These are phyloP conservation scores for Verticillium alfalfae DNA, from an alignment of 2,329 filamentous ascomycete genomes.

Conservation along the genomic window DNA sequence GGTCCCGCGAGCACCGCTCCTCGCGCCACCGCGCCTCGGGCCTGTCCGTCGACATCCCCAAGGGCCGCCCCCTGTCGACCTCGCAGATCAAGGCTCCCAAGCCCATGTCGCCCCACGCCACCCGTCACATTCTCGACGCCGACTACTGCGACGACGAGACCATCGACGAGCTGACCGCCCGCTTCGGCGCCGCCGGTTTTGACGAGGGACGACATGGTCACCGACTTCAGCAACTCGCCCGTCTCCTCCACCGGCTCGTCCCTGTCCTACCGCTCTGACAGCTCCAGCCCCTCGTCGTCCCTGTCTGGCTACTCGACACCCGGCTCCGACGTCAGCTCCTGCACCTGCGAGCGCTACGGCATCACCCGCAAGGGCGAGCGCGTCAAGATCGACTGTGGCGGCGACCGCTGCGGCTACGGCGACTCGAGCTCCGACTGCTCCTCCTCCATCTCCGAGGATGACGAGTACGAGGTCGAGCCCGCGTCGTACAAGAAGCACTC, in stretches of 20 bases:
- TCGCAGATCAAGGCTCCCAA: slow-evolving; percentile 89
- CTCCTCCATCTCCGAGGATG: slow-evolving; percentile 57
- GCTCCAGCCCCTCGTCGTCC: slow-evolving; percentile 67
- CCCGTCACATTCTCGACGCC: slow-evolving; percentile 77
- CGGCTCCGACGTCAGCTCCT: slow-evolving; percentile 68
- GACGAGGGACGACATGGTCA: slow-evolving; percentile 49
- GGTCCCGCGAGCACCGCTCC: slow-evolving; percentile 30
- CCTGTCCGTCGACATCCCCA: slow-evolving; percentile 65
- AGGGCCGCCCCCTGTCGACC: slow-evolving; percentile 81
- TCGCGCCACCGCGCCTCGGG: slow-evolving; percentile 43
- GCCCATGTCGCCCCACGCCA: slow-evolving; percentile 82
- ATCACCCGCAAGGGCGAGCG: slow-evolving; percentile 90
- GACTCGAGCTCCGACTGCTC: slow-evolving; percentile 67
- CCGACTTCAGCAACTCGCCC: slow-evolving; percentile 51
- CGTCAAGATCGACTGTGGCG: slow-evolving; percentile 94
- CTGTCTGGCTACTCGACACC: slow-evolving; percentile 76
- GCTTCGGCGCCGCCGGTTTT: slow-evolving; percentile 60
- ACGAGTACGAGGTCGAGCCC: slow-evolving; percentile 36
- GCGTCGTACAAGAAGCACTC: slow-evolving; percentile 4
- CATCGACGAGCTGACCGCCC: slow-evolving; percentile 73
- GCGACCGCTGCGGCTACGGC: slow-evolving; percentile 77
- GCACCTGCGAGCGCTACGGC: slow-evolving; percentile 93
- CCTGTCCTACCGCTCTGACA: slow-evolving; percentile 67
- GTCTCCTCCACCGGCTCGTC: slow-evolving; percentile 66
- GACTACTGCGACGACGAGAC: slow-evolving; percentile 69